Base-by-base conservation (phyloP, 2,329 filamentous ascomycete genomes). In the Sarocladiaceae sp. region DNA sequence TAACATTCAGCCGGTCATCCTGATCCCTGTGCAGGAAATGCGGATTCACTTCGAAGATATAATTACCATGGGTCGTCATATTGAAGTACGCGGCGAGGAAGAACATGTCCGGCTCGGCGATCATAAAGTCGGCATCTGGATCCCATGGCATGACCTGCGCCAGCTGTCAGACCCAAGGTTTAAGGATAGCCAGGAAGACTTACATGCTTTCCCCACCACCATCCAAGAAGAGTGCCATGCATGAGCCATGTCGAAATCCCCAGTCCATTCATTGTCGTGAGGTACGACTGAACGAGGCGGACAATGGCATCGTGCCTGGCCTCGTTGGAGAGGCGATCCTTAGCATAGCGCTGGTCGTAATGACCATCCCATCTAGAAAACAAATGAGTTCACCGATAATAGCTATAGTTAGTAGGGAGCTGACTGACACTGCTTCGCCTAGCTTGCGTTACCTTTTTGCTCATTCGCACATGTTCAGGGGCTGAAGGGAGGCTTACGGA, bases 141-240 rank as follows among this genome's bases (percentile, higher is more conserved):
- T 89, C 85, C 85, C 85, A 88, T 1, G 85, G 84, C 59, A 89
- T 74, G 50, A 85, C 74, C 73, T 83, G 40, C 20, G 23, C 5
- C 19, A 33, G 2, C 37, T 33, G 31, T 39, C 20, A 45, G 34
- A 13, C 21, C 7, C 20, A 13, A 15, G 15, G 16, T 33, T 44
- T 20, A 33, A 43, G 21, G 13, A 16, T 12, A 34, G 13, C 31
- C 23, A 19, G 23, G 10, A 16, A 13, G 16, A 49, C 53, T 56
- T 58, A 64, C 65, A 58, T 66, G 68, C 39, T 70, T 70, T 53
- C 87, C 88, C 86, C 86, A 91, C 85, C 85, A 91, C 87, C 87
- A 93, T 6, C 86, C 87, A 24, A 93, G 68, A 23, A 91, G 67
- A n/a, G 83, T 85, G n/a, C 85, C 84, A 57, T 91, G 86, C 55